Conservation (phyloP, 1,284 basidiomycete species). For the Psilocybe mexicana region DNA sequence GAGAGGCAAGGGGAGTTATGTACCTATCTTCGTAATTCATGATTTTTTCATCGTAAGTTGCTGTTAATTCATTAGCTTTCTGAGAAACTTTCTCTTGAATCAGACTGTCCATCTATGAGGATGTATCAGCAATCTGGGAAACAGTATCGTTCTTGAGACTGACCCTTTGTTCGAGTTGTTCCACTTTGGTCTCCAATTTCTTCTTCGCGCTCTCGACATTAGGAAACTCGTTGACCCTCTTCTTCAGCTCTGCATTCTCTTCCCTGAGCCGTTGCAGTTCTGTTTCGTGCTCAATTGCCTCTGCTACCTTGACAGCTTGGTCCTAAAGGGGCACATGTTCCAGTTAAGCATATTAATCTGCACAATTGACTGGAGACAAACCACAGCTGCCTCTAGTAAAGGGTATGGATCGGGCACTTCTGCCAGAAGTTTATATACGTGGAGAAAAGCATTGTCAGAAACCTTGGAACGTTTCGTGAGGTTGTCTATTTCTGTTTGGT, state of each 20-base stretch:
- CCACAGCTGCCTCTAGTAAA: constrained; percentile 89
- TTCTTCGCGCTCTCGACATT: constrained; percentile 72
- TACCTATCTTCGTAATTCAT: constrained; percentile 94
- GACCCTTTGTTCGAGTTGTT: constrained; percentile 84
- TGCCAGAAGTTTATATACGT: constrained; percentile 90
- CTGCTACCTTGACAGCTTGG: constrained; percentile 85
- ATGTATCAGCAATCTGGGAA: background rate
- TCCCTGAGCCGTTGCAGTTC: constrained; percentile 73
- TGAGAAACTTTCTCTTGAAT: constrained; percentile 84
- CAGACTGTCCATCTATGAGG: constrained; percentile 81
- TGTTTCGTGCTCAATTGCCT: constrained; percentile 72
- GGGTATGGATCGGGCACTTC: constrained; percentile 97
- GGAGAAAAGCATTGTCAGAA: constrained; percentile 92
- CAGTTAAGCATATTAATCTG: background rate
- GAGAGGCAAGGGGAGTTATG: background rate
- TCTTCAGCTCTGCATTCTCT: constrained; percentile 79
- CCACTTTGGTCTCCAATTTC: constrained; percentile 71
- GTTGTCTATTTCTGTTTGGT: constrained; percentile 95
- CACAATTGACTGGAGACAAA: constrained; percentile 37
- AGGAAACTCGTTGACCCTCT: constrained; percentile 66
- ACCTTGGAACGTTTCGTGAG: constrained; percentile 90
- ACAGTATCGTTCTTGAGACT: background rate
- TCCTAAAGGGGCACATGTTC: constrained; percentile 49
- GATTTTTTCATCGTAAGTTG: constrained; percentile 94
- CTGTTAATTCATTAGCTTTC: constrained; percentile 94